A percentile compares a stretch with the other conserved stretches of the same genome.
Conservation (phyloP, 306 rosid species). For the Vigna reflexopilosa region DNA sequence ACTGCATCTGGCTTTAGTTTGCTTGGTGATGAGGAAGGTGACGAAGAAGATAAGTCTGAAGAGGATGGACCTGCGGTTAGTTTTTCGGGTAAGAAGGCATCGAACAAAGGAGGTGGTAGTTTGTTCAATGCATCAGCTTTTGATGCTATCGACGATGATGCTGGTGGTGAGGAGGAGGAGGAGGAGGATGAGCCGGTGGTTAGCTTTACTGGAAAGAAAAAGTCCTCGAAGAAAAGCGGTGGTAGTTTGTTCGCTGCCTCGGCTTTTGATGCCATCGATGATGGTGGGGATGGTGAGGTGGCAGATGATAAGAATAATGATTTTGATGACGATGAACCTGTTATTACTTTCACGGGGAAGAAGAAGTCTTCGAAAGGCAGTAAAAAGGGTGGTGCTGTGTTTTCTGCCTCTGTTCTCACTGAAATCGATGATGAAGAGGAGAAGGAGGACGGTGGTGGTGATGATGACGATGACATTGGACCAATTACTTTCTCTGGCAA, state of each 20-base stretch:
- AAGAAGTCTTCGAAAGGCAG: conserved; percentile 78
- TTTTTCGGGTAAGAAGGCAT: conserved; percentile 67
- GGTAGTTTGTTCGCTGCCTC: conserved; percentile 61
- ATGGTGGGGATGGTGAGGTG: conserved; percentile 58
- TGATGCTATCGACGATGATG: conserved; percentile 63
- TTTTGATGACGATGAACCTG: conserved; percentile 54
- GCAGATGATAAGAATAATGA: conserved; percentile 48
- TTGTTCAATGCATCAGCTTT: conserved; percentile 58
- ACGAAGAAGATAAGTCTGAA: conserved; percentile 51
- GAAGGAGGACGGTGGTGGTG: conserved; percentile 52
- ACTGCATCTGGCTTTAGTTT: conserved; percentile 62
- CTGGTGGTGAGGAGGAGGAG: conserved; percentile 53
- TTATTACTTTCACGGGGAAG: conserved; percentile 69
- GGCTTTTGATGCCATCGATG: conserved; percentile 63
- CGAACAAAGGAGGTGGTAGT: conserved; percentile 63
- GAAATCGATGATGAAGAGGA: conserved; percentile 60
- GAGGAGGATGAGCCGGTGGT: conserved; percentile 56
- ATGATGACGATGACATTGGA: conserved; percentile 62
- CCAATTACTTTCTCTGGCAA: conserved; percentile 75
- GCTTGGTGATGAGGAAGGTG: conserved; percentile 65
- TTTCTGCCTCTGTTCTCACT: conserved; percentile 54
- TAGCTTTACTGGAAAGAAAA: conserved; percentile 73
- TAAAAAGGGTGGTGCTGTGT: conserved; percentile 55
- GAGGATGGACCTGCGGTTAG: conserved; percentile 57
- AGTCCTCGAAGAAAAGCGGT: conserved; percentile 61